phyloP scores from a whole-genome alignment of 2,329 filamentous ascomycete genomes.

The Zymoseptoria pseudotritici region DNA sequence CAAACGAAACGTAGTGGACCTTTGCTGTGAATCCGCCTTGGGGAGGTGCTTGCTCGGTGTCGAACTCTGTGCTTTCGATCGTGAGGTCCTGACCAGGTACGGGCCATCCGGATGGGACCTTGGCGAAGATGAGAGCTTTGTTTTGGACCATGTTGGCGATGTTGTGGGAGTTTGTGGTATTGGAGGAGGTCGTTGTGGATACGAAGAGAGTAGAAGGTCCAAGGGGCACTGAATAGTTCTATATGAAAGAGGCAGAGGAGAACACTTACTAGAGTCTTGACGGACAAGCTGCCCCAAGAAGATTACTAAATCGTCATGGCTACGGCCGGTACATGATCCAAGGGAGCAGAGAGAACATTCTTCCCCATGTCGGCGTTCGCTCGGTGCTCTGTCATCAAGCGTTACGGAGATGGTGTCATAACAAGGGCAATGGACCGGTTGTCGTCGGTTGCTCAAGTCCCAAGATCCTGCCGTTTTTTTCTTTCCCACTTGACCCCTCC shows the following conservation, averaged over 20 bases:
- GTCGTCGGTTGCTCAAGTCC: not conserved
- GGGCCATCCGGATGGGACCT: constrained; percentile 58
- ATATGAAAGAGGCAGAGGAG: not conserved
- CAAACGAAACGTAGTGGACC: constrained; percentile 67
- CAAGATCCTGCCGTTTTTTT: not conserved
- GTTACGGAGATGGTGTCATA: not conserved
- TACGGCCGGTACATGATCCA: not conserved
- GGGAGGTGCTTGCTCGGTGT: constrained; percentile 52
- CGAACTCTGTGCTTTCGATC: constrained; percentile 61
- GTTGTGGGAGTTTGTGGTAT: not conserved
- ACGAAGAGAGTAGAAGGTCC: not conserved
- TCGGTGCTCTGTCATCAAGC: not conserved
- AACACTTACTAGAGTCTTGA: not conserved
- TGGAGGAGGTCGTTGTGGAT: not conserved
- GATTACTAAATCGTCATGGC: not conserved
- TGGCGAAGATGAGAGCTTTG: constrained; percentile 69
- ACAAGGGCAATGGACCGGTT: not conserved
- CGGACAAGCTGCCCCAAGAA: not conserved
- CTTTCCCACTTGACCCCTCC: not conserved
- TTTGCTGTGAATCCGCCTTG: constrained; percentile 63
- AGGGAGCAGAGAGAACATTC: not conserved
- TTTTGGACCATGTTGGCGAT: constrained; percentile 50
- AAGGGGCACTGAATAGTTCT: not conserved
- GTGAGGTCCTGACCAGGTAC: constrained; percentile 62
- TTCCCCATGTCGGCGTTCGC: not conserved